Percentiles rank a stretch among this genome's conserved stretches.
phyloP scores from a whole-genome alignment of 1,284 basidiomycete genomes.

The Agroathelia rolfsii region DNA sequence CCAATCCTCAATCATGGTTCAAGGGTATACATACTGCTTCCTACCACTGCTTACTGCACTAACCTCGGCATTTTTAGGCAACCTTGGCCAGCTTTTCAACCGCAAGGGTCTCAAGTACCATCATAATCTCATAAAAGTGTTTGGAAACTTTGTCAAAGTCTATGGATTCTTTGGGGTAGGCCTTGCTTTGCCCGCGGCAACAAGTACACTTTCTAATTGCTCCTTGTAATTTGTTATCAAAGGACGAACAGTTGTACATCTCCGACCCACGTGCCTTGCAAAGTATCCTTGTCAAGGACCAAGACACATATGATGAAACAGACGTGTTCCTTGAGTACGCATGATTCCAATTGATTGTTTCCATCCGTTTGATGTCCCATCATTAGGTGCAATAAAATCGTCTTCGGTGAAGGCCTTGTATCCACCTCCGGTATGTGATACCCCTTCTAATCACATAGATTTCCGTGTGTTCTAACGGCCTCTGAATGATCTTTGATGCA shows the following conservation, averaged over 20 bases:
- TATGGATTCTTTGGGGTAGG: constrained; percentile 43
- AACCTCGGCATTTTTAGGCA: constrained; percentile 23
- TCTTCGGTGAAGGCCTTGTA: constrained; percentile 28
- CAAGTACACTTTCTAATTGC: background rate
- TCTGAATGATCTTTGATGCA: constrained; percentile 14
- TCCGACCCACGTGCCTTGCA: constrained; percentile 18
- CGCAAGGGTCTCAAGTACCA: constrained; percentile 38
- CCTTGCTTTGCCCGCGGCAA: background rate
- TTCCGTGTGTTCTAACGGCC: background rate
- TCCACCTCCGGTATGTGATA: constrained; percentile 20
- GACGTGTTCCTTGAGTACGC: too few species aligned
- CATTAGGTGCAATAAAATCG: constrained; percentile 22
- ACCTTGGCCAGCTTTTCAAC: constrained; percentile 37
- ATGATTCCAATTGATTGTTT: background rate
- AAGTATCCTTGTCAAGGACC: constrained; percentile 19
- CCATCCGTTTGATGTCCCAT: background rate
- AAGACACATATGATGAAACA: constrained; percentile 15
- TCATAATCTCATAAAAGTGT: constrained; percentile 29
- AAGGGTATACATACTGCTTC: constrained; percentile 21
- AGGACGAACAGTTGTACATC: constrained; percentile 17
- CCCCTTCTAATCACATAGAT: background rate
- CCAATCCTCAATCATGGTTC: constrained; percentile 26
- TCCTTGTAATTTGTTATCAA: background rate
- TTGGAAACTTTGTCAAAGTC: constrained; percentile 38
- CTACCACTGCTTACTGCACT: background rate